A percentile compares a stretch with the other conserved stretches of the same genome.
Evolutionary conservation across 306 rosid species (phyloP).

Genomic region (Comarum palustre): DNA sequence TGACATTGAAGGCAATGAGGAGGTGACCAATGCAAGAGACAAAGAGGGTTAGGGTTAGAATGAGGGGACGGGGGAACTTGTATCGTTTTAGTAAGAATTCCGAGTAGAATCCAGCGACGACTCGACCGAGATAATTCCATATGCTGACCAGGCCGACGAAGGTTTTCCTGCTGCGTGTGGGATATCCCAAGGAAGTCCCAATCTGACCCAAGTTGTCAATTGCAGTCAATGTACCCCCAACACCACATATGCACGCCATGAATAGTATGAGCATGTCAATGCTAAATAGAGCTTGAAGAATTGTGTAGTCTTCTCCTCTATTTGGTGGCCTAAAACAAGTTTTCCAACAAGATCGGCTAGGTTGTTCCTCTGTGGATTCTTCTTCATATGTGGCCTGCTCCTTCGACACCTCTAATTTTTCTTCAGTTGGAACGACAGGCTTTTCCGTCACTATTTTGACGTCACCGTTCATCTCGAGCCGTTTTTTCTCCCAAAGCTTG

Average conservation of each 20-base stretch:
- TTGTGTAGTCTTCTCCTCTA: slow-evolving; percentile 57
- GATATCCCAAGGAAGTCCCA: slow-evolving; percentile 36
- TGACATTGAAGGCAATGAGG: slow-evolving; percentile 44
- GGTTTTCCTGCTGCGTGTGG: slow-evolving; percentile 35
- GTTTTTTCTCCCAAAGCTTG: slow-evolving; percentile 27
- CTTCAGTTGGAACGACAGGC: neutral
- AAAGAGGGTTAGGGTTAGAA: slow-evolving; percentile 43
- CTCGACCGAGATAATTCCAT: slow-evolving; percentile 60
- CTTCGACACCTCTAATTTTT: neutral
- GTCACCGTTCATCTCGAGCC: neutral
- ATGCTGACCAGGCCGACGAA: slow-evolving; percentile 53
- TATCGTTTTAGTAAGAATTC: slow-evolving; percentile 35
- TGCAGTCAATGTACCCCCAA: slow-evolving; percentile 54
- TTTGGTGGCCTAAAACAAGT: slow-evolving; percentile 39
- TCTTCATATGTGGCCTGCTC: neutral
- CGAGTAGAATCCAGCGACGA: slow-evolving; percentile 43
- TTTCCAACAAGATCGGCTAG: slow-evolving; percentile 39
- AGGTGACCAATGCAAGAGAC: slow-evolving; percentile 52
- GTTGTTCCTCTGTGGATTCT: neutral
- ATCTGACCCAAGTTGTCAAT: slow-evolving; percentile 55
- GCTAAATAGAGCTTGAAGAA: slow-evolving; percentile 55
- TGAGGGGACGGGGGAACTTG: slow-evolving; percentile 48
- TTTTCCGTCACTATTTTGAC: slow-evolving; percentile 28
- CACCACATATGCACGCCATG: slow-evolving; percentile 45
- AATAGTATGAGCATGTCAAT: slow-evolving; percentile 46